phyloP scores from a whole-genome alignment of 2,329 filamentous ascomycete species.

The Sarocladium strictum region DNA sequence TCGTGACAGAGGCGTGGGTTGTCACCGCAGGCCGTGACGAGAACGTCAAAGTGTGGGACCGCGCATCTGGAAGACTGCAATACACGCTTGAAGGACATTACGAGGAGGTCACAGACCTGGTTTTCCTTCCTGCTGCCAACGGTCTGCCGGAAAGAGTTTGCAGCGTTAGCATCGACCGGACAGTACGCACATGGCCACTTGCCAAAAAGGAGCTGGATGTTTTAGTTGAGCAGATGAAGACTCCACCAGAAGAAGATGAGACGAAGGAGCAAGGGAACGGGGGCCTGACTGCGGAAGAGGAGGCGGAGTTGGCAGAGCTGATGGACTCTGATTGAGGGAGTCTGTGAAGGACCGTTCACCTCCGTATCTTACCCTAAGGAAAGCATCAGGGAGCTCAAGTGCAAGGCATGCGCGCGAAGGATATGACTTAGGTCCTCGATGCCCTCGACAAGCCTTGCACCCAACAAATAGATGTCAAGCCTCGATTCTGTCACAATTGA shows the following conservation, averaged over 20 bases:
- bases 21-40: slow-evolving; percentile 88
- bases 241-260: slow-evolving; percentile 24
- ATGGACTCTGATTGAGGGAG: slow-evolving; percentile 60
- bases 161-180: slow-evolving; percentile 86
- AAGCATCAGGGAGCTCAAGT: too few species aligned
- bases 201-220: slow-evolving; percentile 51
- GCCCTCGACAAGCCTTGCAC: background rate
- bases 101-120: slow-evolving; percentile 83
- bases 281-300: slow-evolving; percentile 79
- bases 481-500: background rate
- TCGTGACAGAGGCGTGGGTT: slow-evolving; percentile 69
- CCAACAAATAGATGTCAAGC: background rate
- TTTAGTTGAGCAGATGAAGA: slow-evolving; percentile 35
- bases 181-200: slow-evolving; percentile 78
- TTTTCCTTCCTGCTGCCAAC: slow-evolving; percentile 41
- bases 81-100: slow-evolving; percentile 78
- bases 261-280: slow-evolving; percentile 40
- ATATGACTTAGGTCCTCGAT: too few species aligned
- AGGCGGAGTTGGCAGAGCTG: slow-evolving; percentile 84
- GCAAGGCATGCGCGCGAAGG: too few species aligned
- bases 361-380: background rate
- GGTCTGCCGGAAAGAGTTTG: slow-evolving; percentile 47
- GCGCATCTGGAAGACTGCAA: slow-evolving; percentile 63
- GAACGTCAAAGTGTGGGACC: slow-evolving; percentile 85
- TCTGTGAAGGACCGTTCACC: background rate